Evolutionary conservation across 768 basidiomycete species (phyloP).

Genomic region (Chiua virens): DNA sequence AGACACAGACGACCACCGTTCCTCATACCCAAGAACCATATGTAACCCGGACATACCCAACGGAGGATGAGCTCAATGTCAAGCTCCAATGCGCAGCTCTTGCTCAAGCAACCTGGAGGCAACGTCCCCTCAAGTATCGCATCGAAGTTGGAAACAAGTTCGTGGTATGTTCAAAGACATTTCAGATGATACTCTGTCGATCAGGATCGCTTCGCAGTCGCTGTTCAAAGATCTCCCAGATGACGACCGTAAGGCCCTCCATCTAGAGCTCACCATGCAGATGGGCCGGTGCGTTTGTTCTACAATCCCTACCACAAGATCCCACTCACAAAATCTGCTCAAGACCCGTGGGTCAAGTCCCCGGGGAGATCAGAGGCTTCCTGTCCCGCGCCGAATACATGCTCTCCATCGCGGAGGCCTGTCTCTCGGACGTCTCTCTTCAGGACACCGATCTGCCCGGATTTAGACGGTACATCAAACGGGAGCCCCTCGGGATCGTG

Average conservation of each 20-base stretch:
- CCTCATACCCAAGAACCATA: constrained; percentile 74
- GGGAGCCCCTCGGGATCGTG: constrained; percentile 83
- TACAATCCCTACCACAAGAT: neutral
- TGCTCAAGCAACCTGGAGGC: constrained; percentile 77
- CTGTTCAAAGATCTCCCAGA: constrained; percentile 45
- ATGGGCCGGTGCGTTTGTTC: constrained; percentile 77
- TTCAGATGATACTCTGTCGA: neutral
- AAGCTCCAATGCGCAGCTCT: constrained; percentile 53
- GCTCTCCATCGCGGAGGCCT: constrained; percentile 75
- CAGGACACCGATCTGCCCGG: constrained; percentile 79
- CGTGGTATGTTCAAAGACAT: constrained; percentile 46
- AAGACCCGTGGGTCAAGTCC: constrained; percentile 76
- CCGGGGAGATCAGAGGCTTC: constrained; percentile 80
- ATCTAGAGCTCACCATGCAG: constrained; percentile 76
- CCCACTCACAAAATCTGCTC: neutral
- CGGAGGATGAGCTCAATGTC: constrained; percentile 56
- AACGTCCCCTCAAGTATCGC: constrained; percentile 56
- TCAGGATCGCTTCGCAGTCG: constrained; percentile 31
- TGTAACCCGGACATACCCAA: constrained; percentile 61
- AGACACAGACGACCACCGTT: constrained; percentile 75
- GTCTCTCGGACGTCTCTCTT: constrained; percentile 73
- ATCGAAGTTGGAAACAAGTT: constrained; percentile 73
- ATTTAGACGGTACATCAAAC: constrained; percentile 80
- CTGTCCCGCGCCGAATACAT: constrained; percentile 82
- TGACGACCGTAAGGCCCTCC: constrained; percentile 51